phyloP scores from a whole-genome alignment of 78 protist genomes.

The Dictyostelium firmibasis region DNA sequence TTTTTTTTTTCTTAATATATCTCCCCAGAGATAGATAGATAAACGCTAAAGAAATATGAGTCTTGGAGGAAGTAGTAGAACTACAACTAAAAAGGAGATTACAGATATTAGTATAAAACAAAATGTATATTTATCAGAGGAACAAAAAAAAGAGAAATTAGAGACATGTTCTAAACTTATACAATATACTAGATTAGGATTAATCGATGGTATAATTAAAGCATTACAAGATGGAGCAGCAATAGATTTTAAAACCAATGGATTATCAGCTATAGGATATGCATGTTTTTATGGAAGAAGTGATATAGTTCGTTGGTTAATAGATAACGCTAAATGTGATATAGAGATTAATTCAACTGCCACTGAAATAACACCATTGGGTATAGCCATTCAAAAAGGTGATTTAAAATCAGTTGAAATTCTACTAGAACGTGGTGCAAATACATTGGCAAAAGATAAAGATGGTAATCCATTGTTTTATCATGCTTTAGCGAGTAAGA shows the following conservation, averaged over 20 bases:
- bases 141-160: slow-evolving; percentile 13
- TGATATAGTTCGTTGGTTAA: slow-evolving; percentile 37
- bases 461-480: slow-evolving; percentile 17
- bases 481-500: neutral
- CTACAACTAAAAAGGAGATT: neutral
- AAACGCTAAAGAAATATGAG: neutral
- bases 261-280: slow-evolving; percentile 38
- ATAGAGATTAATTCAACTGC: neutral
- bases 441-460: neutral
- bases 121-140: slow-evolving; percentile 6
- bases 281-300: slow-evolving; percentile 27
- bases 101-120: slow-evolving; percentile 10
- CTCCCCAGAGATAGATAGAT: neutral
- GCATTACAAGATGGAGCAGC: slow-evolving; percentile 29
- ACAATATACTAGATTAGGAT: slow-evolving; percentile 14
- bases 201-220: neutral
- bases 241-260: slow-evolving; percentile 40
- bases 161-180: slow-evolving; percentile 20
- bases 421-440: slow-evolving; percentile 19
- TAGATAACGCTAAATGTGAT: neutral
- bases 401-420: neutral
- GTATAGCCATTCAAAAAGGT: slow-evolving; percentile 12
- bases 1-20: no score
- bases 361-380: slow-evolving; percentile 11
- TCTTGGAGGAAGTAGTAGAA: neutral